Evolutionary conservation across 805 yeast species (phyloP).

Genomic region (Ogataea chonburiensis): DNA sequence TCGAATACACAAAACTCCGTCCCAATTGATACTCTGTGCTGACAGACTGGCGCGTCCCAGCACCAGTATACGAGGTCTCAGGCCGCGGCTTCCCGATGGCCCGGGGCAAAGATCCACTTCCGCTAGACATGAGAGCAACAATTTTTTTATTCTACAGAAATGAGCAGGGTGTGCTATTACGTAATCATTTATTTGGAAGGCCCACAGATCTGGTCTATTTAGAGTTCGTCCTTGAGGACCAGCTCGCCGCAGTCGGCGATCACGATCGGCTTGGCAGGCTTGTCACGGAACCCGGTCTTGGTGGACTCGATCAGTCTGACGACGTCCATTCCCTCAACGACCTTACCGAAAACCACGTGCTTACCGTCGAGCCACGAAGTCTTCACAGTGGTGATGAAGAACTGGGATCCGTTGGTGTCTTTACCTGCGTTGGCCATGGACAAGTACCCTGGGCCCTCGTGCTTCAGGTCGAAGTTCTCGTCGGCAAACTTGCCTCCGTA

Average conservation of each 20-base stretch:
- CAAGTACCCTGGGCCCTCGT: constrained; percentile 64
- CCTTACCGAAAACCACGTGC: constrained; percentile 97
- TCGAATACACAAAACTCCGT: constrained; percentile 40
- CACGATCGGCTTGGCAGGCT: constrained; percentile 63
- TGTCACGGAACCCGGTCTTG: constrained; percentile 68
- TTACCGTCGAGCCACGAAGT: constrained; percentile 91
- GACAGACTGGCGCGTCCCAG: constrained; percentile 21
- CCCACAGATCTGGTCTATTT: too few species aligned
- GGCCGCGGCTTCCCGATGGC: constrained; percentile 19
- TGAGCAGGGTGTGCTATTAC: too few species aligned
- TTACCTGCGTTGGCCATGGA: constrained; percentile 82
- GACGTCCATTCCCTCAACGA: constrained; percentile 81
- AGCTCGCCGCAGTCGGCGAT: constrained; percentile 74
- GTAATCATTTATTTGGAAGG: too few species aligned
- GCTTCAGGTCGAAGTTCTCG: constrained; percentile 66
- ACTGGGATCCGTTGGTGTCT: constrained; percentile 89
- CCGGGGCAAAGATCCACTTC: constrained; percentile 24
- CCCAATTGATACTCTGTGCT: constrained; percentile 36
- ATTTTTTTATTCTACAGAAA: constrained; percentile 1
- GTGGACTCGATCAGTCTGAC: constrained; percentile 72
- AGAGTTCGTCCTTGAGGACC: constrained; percentile 28
- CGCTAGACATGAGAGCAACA: constrained; percentile 11
- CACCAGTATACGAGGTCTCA: constrained; percentile 7
- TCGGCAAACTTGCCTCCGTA: constrained; percentile 67
- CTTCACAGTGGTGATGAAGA: constrained; percentile 88